Evolutionary conservation across 805 yeast genomes (phyloP), one percentile per base, ranked within the genome.

Genomic region (Teunomyces gatunensis): DNA sequence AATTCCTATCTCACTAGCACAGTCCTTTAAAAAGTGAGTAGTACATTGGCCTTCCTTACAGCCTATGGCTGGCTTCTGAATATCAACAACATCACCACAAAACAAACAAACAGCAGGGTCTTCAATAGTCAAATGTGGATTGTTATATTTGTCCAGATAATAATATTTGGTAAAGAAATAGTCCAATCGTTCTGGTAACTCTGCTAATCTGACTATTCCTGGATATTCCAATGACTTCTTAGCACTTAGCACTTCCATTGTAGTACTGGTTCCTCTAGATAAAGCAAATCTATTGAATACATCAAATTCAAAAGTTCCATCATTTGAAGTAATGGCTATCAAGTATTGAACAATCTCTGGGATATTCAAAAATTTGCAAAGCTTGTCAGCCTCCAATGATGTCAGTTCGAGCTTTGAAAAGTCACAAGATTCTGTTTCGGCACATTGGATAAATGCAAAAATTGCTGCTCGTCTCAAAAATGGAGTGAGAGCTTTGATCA

Each of bases 91-190:
- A 9, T 69, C 67, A 1, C 90, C 94, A 67, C 99, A 94, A 51
- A 84, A 85, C 46, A 92, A 67, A 59, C 99, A 92, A 7, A 92
- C 71, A 0, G 96, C 96, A 0, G 96, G 94, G 53, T 91, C 96
- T 41, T 74, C 75, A 27, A 71, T 74, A 1, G 55, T 47, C 48
- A 57, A 56, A 56, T 61, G 67, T 18, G 75, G 76, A 42, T 70
- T 69, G 37, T 67, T 61, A 18, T 68, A 69, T 40, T 68, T 66
- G 21, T 72, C 73, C 57, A 69, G 72, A 52, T 80, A 78, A 47
- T 80, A 72, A 46, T 78, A 71, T 32, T 78, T 71, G 3, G 88
- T 83, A 67, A 86, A 88, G 52, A 89, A 83, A 33, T 70, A 73
- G 59, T 86, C 91, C 50, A 89, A 65, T 44, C 86, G 74, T 2